Base-by-base conservation (phyloP, 2,329 filamentous ascomycete species). In the Trichoderma gracile region DNA sequence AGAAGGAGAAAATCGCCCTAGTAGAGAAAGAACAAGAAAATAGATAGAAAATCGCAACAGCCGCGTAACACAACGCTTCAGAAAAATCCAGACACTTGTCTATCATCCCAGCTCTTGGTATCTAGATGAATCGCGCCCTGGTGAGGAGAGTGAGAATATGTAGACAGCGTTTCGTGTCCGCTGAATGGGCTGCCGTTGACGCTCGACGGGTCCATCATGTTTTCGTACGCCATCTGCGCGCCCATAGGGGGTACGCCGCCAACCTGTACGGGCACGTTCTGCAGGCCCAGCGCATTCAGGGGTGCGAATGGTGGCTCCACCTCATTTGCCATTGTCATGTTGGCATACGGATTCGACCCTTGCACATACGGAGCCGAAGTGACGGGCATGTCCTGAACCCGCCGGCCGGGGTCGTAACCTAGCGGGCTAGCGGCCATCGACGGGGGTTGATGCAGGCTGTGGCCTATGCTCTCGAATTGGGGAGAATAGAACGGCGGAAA, bases 181-280 rank as follows among this genome's bases (percentile, higher is more conserved):
- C 74, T 74, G 49, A 75, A 78, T 4, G 76, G 75, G 65, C 75
- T 77, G n/a, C 70, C 73, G 59, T 74, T 72, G 14, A 71, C 71
- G 52, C 73, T 76, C 33, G 72, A 71, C n/a, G 73, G 70, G 42
- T 72, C 71, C 62, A 76, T 70, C 57, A 75, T 73, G 40, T 70
- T 67, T 10, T 74, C 74, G 59, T 75, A 76, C 15, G 66, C 68
- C 68, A 77, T 65, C 42, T 73, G 74, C 14, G 70, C 64, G 14
- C 63, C 68, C 68, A 76, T 72, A 19, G 66, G 67, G 38, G 68
- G 68, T 8, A 33, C 60, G 33, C 8, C 43, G 9, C 4, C 7
- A 17, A 50, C 57, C 30, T 50, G 58, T 3, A 59, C 56, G 21
- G 56, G 46, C 23, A 69, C 68, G 52, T 69, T 71, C 38, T 75